Percentiles rank a stretch among this genome's conserved stretches.
Conservation (phyloP, 805 yeast genomes). For the Kodamaea neixiangensis region DNA sequence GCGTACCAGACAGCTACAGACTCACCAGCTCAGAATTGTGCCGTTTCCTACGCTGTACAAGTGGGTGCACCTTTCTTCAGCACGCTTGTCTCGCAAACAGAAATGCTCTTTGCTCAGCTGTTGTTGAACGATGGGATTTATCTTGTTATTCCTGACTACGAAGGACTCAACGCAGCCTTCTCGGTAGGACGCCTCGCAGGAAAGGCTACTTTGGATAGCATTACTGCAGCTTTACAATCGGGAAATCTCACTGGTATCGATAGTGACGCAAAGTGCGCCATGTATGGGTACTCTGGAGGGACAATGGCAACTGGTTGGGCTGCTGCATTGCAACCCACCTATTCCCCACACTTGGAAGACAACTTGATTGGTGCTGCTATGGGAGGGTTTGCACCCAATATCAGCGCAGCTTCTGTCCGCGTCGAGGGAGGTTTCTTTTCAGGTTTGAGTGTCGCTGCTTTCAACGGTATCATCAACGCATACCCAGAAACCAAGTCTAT, state of each 20-base stretch:
- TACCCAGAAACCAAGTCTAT: constrained; percentile 24
- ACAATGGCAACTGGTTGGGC: constrained; percentile 28
- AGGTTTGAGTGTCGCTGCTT: constrained; percentile 30
- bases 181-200: constrained; percentile 22
- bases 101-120: constrained; percentile 16
- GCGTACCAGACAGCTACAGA: constrained; percentile 33
- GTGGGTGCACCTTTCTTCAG: constrained; percentile 12
- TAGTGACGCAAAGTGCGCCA: constrained; percentile 16
- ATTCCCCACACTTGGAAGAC: constrained; percentile 23
- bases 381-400: constrained; percentile 39
- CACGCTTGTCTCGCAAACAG: constrained; percentile 12
- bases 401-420: constrained; percentile 26
- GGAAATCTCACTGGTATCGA: constrained; percentile 21
- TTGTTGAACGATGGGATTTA: constrained; percentile 21
- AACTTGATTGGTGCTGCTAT: constrained; percentile 30
- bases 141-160: constrained; percentile 22
- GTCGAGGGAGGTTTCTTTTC: constrained; percentile 29
- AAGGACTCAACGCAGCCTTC: constrained; percentile 23
- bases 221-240: constrained; percentile 18
- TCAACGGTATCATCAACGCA: constrained; percentile 32
- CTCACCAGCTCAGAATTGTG: constrained; percentile 26
- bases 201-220: constrained; percentile 21
- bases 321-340: constrained; percentile 23
- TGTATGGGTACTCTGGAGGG: constrained; percentile 31
- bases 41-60: constrained; percentile 27